These are phyloP conservation scores for Pseudocercospora fijiensis DNA, from an alignment of 2,329 filamentous ascomycete species.

Conservation along the genomic window DNA sequence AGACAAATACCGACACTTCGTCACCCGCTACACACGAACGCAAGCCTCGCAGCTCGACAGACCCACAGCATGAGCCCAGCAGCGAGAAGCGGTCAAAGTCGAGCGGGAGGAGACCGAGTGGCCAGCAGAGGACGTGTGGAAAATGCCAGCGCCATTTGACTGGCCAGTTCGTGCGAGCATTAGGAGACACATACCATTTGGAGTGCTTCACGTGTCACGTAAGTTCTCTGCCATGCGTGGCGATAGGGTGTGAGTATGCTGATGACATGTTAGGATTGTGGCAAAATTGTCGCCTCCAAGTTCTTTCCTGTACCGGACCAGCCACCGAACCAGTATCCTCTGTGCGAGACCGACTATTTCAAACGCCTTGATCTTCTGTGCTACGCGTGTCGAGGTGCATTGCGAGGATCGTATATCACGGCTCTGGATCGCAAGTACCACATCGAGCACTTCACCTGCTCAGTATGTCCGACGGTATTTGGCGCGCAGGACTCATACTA, in stretches of 20 bases:
- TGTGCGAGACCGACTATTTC: slow-evolving; percentile 98
- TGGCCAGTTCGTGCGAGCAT: slow-evolving; percentile 90
- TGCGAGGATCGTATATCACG: slow-evolving; percentile 96
- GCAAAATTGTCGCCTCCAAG: slow-evolving; percentile 94
- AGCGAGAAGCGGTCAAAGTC: slow-evolving; percentile 31
- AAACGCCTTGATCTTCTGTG: slow-evolving; percentile 86
- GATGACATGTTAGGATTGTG: slow-evolving; percentile 73
- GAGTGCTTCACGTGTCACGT: slow-evolving; percentile 98
- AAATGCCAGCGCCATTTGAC: slow-evolving; percentile 87
- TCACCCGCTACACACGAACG: slow-evolving; percentile 17
- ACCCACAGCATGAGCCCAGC: slow-evolving; percentile 23
- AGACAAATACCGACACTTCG: slow-evolving; percentile 3
- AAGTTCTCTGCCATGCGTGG: slow-evolving; percentile 44
- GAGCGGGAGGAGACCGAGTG: slow-evolving; percentile 33
- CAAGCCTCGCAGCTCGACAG: slow-evolving; percentile 19
- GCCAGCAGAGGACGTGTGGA: slow-evolving; percentile 57
- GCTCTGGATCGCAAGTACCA: slow-evolving; percentile 97
- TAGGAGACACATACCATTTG: slow-evolving; percentile 91
- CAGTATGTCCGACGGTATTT: slow-evolving; percentile 94
- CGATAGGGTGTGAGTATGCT: slow-evolving; percentile 20
- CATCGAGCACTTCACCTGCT: slow-evolving; percentile 98
- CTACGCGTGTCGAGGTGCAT: slow-evolving; percentile 84
- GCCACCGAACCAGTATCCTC: slow-evolving; percentile 82
- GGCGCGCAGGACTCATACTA: slow-evolving; percentile 98
- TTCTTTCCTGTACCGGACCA: slow-evolving; percentile 97